Evolutionary conservation across 1,139 yeast genomes (phyloP), one percentile per base, ranked within the genome.

Genomic region (Kodamaea suecica): DNA sequence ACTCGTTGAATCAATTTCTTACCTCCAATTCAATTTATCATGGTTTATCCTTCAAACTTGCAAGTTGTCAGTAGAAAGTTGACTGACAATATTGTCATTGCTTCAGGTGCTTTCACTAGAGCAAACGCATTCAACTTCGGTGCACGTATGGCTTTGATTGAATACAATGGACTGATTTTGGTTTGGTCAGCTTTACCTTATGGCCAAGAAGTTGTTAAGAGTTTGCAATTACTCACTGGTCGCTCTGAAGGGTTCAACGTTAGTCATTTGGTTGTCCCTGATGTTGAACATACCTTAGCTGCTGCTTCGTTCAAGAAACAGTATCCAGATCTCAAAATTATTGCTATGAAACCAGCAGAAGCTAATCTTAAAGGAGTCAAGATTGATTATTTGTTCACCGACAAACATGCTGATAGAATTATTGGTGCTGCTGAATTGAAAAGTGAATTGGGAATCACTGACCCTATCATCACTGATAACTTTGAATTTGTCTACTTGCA

Each of bases 181-280:
- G 73, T 81, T 6, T 76, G 80, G 73, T 73, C 80, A 5, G 80
- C 87, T 1, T 65, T 80, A 34, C 87, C 87, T 1, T 74, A 69
- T 47, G 76, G 78, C 2, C 62, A 66, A 4, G 64, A 59, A 23
- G 72, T 74, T 5, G 54, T 67, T 16, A 59, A 61, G 27, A 62
- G 69, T 3, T 50, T 77, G 29, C 52, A 65, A 30, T 50, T 62
- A 16, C 56, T 67, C 27, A 54, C 64, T 2, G 68, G 63, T 1
- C 33, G 40, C 27, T 35, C 26, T 3, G 47, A 54, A 3, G 60
- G 58, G 29, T 59, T 59, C 33, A 61, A 59, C 15, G 60, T 73
- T 17, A 55, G 66, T 3, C 67, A 73, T 42, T 58, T 73, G 36
- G 57, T 77, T 29, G 58, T 76, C 29, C 82, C 83, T 3, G 80